These are phyloP conservation scores for Fusarium sp. DNA, from an alignment of 2,329 filamentous ascomycete genomes.

Conservation along the genomic window DNA sequence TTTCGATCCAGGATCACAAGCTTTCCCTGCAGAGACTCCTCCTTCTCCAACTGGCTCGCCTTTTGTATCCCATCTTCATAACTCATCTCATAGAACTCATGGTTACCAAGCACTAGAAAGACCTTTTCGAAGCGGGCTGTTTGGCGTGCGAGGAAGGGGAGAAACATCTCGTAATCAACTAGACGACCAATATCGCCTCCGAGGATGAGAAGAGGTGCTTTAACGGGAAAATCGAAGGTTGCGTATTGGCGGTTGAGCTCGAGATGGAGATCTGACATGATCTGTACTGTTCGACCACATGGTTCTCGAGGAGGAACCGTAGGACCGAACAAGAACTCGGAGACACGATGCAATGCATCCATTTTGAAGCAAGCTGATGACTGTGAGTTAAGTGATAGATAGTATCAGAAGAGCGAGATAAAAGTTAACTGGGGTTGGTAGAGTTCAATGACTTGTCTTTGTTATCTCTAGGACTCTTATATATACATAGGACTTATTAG, in stretches of 20 bases:
- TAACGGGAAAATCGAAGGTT: conserved; percentile 57
- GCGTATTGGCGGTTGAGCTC: conserved; percentile 61
- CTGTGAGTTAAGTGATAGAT: neutral
- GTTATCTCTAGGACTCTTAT: conserved; percentile 29
- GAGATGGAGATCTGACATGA: conserved; percentile 66
- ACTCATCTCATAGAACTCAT: conserved; percentile 65
- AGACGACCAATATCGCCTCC: conserved; percentile 66
- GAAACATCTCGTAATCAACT: conserved; percentile 60
- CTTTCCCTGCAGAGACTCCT: conserved; percentile 55
- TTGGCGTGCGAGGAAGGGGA: conserved; percentile 59
- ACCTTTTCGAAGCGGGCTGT: conserved; percentile 59
- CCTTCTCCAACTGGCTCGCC: conserved; percentile 55
- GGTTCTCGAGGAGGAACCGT: conserved; percentile 24
- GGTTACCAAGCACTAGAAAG: conserved; percentile 66
- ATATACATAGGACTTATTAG: conserved; percentile 25
- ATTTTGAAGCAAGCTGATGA: conserved; percentile 9
- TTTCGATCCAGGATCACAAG: conserved; percentile 61
- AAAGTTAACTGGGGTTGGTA: neutral
- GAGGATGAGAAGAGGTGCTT: conserved; percentile 60
- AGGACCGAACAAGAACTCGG: conserved; percentile 40
- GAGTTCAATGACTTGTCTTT: neutral
- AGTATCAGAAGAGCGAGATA: neutral
- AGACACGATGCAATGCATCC: conserved; percentile 36
- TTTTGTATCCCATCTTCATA: conserved; percentile 55
- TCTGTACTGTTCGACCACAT: conserved; percentile 45